Evolutionary conservation across 1,284 basidiomycete species (phyloP).

Genomic region (Tilletiopsis washingtonensis): DNA sequence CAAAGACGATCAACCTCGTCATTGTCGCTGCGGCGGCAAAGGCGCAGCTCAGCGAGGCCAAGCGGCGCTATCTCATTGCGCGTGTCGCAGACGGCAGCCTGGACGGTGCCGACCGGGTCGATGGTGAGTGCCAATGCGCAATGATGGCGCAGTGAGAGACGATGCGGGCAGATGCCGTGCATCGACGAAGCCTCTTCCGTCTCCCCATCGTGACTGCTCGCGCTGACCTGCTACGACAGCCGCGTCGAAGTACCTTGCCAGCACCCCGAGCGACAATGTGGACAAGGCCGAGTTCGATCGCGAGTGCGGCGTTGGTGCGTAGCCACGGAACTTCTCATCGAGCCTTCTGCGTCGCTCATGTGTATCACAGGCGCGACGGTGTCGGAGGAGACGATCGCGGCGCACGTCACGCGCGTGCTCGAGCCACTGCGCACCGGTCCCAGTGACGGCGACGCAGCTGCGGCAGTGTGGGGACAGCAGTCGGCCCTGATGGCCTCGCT

Average conservation of each 20-base stretch:
- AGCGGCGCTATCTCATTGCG: conserved; percentile 61
- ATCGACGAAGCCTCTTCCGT: neutral
- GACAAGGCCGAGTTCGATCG: conserved; percentile 69
- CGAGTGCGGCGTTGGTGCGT: conserved; percentile 79
- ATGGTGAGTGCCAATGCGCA: conserved; percentile 52
- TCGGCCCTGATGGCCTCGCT: conserved; percentile 38
- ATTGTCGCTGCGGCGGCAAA: too few relatives aligned
- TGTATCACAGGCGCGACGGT: too few relatives aligned
- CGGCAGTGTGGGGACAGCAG: conserved; percentile 33
- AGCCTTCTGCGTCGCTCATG: neutral
- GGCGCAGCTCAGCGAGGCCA: too few relatives aligned
- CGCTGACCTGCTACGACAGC: conserved; percentile 2
- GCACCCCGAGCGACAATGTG: conserved; percentile 50
- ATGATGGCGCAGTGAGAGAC: too few relatives aligned
- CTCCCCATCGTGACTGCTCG: neutral
- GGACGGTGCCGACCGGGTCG: conserved; percentile 75
- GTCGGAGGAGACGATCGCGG: neutral
- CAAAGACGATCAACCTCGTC: too few relatives aligned
- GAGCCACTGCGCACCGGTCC: neutral
- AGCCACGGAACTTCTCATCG: conserved; percentile 2
- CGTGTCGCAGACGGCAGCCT: conserved; percentile 66
- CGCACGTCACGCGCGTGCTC: neutral
- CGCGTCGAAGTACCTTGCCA: conserved; percentile 65
- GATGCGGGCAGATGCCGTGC: too few relatives aligned
- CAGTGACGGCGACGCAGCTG: conserved; percentile 51